Evolutionary conservation across 768 basidiomycete species (phyloP), one percentile per base, ranked within the genome.

Genomic region (Boletus tomentosulus): DNA sequence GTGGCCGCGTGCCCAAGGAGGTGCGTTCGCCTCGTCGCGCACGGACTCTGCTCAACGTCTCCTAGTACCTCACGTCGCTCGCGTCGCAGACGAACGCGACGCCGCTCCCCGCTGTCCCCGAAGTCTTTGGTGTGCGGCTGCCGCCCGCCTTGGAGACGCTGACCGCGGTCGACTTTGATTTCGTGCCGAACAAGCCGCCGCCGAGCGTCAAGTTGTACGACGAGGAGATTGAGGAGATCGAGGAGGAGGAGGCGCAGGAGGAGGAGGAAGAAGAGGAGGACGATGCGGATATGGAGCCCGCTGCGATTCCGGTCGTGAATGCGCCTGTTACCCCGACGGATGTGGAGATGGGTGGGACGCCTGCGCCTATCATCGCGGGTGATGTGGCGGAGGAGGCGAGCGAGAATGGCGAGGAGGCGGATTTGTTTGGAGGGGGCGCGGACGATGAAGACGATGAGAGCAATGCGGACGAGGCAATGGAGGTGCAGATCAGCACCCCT

Each of bases 1-100:
- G 90, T 24, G 91, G 92, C 6, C 79, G 90, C 37, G 83, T 93
- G 28, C 91, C 91, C 3, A 92, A 92, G 72, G 91, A 93, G 82
- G 91, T 92, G 53, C 28, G 75, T 69, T 1, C 44, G 8, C 1
- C 16, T 8, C 31, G 35, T 28, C 25, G 2, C 15, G 2, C 19
- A 3, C 41, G n/a, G 11, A 15, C 31, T 7, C 15, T 39, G 24
- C 31, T 16, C 53, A 41, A 19, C 25, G 6, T 22, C 11, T 19
- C 19, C 27, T 7, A 93, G 91, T 86, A 90, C 65, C 74, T 85
- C 9, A 79, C 86, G 46, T 88, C 91, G 13, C 76, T 93, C 31
- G 92, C 92, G 11, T 80, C 87, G 1, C 87, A 92, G 69, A 89
- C 88, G 39, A 93, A 93, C 66, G 81, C 88, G 12, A 77, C 79